Percentiles rank a stretch among this genome's conserved stretches.
Conservation (phyloP, 2,329 filamentous ascomycete species). For the Colletotrichum sansevieriae region DNA sequence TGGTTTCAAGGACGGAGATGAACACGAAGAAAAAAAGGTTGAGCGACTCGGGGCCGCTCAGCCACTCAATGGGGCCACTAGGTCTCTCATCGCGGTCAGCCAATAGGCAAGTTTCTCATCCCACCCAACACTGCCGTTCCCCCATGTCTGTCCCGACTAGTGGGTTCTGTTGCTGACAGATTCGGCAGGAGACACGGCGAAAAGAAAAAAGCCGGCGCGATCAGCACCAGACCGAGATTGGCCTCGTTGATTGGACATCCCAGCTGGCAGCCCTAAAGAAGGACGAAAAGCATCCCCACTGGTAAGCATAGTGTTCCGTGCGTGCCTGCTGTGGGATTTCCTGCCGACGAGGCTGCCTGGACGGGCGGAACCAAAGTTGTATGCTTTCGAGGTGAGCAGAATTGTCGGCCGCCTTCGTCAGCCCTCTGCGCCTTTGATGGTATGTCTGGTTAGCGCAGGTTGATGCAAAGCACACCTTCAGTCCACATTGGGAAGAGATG, state of each 20-base stretch:
- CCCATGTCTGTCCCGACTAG: conserved; percentile 15
- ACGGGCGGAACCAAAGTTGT: background rate
- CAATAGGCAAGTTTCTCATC: conserved; percentile 7
- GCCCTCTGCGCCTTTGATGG: conserved; percentile 22
- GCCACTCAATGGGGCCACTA: conserved; percentile 12
- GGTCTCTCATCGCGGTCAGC: conserved; percentile 7
- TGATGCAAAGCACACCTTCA: conserved; percentile 24
- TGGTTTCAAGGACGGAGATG: background rate
- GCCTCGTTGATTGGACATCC: background rate
- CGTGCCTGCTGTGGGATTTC: background rate
- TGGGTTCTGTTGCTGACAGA: conserved; percentile 24
- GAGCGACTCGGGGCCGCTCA: background rate
- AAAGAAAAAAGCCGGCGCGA: conserved; percentile 19
- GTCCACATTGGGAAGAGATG: conserved; percentile 17
- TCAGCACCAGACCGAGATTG: conserved; percentile 13
- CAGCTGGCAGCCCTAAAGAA: background rate
- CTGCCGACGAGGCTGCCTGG: conserved; percentile 11
- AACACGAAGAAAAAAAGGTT: background rate
- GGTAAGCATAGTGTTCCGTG: background rate
- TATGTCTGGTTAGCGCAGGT: conserved; percentile 30
- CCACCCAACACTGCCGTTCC: background rate
- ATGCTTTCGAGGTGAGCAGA: background rate
- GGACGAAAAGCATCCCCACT: too few species aligned
- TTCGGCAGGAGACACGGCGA: conserved; percentile 13
- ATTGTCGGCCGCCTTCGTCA: conserved; percentile 11